Base-by-base conservation (phyloP, 1,284 basidiomycete species). In the Papiliotrema terrestris region DNA sequence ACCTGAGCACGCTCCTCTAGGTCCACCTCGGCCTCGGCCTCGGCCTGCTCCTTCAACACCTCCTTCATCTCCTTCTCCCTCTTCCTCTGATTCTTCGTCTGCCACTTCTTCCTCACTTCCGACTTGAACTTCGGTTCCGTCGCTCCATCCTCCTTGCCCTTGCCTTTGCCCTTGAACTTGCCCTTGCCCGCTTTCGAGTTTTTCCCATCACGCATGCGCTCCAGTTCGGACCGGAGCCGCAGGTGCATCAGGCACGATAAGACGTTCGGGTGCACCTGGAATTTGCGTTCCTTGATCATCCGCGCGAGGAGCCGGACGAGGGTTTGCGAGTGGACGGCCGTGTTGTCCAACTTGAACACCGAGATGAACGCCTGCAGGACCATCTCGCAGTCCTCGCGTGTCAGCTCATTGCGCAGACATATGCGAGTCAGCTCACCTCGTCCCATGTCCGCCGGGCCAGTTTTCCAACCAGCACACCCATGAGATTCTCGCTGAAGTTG, bases 401-500 rank as follows among this genome's bases (percentile, higher is more conserved):
- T 53, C 39, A 47, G 45, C 8, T 45, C 17, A 22, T 36, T 25
- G 13, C 13, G 13, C 22, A 13, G 32, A 20, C 22, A 53, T 53
- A 57, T 19, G 3, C 4, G 26, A 19, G 8, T 45, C 22, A 15
- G 71, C 83, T 69, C 67, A 91, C 91, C 74, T 85, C 81, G 76
- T 92, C 88, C 91, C 93, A 96, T 37, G 87, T 84, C 73, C 84
- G 86, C 64, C 85, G 85, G 65, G 92, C 95, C 52, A 99, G 77
- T 17, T 86, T 83, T 49, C 88, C 85, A 19, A 98, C 85, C 47
- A 98, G 80, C 49, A 87, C 86, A 56, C 85, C 86, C 83, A 97
- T 90, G 63, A 99, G 83, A 78, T 98, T 98, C 63, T 85, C 82
- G 49, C 90, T 85, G 77, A 96, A 99, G 80, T 99, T 99, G 83